These are phyloP conservation scores for Groenewaldozyma sp. DNA, from an alignment of 1,139 yeast species.

Conservation along the genomic window DNA sequence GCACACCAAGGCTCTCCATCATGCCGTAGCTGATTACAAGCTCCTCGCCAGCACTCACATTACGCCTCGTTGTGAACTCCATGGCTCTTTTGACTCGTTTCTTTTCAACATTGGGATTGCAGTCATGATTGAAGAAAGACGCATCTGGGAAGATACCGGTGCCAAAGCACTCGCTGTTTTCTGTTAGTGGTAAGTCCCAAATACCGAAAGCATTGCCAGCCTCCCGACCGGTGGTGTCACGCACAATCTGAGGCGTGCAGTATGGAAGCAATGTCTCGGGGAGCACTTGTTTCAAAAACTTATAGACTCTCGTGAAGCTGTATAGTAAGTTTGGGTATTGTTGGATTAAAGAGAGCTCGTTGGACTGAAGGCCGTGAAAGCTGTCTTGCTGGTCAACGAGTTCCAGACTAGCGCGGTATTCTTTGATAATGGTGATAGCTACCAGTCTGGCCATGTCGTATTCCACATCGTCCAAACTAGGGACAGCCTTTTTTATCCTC, in stretches of 20 bases:
- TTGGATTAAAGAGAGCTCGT: constrained; percentile 42
- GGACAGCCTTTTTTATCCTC: constrained; percentile 11
- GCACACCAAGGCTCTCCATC: constrained; percentile 36
- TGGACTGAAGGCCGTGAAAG: constrained; percentile 46
- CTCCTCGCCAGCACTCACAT: constrained; percentile 39
- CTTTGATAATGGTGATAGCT: constrained; percentile 21
- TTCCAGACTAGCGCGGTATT: constrained; percentile 7
- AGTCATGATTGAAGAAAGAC: constrained; percentile 61
- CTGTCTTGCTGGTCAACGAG: constrained; percentile 7
- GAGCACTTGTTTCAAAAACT: constrained; percentile 40
- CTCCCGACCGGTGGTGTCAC: constrained; percentile 50
- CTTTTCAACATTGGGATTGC: constrained; percentile 42
- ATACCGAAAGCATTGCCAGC: constrained; percentile 71
- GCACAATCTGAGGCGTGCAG: constrained; percentile 36
- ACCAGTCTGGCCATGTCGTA: constrained; percentile 34
- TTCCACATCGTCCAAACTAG: constrained; percentile 33
- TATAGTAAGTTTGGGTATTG: constrained; percentile 43
- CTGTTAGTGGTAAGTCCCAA: constrained; percentile 44
- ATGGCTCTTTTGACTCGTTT: constrained; percentile 29
- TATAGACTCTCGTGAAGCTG: constrained; percentile 44
- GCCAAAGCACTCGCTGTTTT: constrained; percentile 55
- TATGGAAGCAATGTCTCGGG: constrained; percentile 32
- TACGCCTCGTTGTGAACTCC: constrained; percentile 30
- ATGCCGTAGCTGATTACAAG: constrained; percentile 58
- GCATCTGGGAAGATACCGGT: constrained; percentile 59